Evolutionary conservation across 768 basidiomycete species (phyloP), one percentile per base, ranked within the genome.

Genomic region (Hebeloma cylindrosporum): DNA sequence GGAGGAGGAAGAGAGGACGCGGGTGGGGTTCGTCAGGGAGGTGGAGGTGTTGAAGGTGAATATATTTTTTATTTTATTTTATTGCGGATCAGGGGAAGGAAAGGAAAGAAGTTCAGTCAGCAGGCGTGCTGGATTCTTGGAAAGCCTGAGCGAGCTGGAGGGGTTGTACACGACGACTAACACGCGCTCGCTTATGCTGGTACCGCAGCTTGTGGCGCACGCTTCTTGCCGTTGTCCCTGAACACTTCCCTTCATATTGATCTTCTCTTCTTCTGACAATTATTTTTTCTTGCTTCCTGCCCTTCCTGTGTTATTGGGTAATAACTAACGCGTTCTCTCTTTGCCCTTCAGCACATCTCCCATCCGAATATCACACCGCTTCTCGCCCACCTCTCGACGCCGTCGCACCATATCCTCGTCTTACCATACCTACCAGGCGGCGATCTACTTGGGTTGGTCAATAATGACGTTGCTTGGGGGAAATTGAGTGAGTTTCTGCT

Each of bases 31-130:
- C 53, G 78, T 88, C 21, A 71, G 90, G 20, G 90, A 92, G 66
- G 89, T 90, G 11, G 86, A 89, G 59, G 83, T 93, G 3, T 67
- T 93, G n/a, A 75, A 83, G 66, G 85, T 85, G 57, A 63, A 80
- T 70, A 4, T 25, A 18, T 47, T 30, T 50, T 41, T 47, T n/a
- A 34, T 40, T 46, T 44, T 43, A 20, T 45, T 47, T 37, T 28
- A 37, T 39, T 18, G 40, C 20, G 28, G 14, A 29, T 46, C 27
- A n/a, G n/a, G n/a, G n/a, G n/a, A n/a, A n/a, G n/a, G n/a, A n/a
- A n/a, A n/a, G n/a, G n/a, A n/a, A n/a, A n/a, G n/a, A n/a, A n/a
- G n/a, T n/a, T n/a, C n/a, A n/a, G n/a, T n/a, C n/a, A n/a, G n/a
- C n/a, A n/a, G n/a, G n/a, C n/a, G n/a, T n/a, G n/a, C n/a, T n/a